Evolutionary conservation across 371 early-diverging fungal genomes (phyloP).

Genomic region (Apophysomyces variabilis): DNA sequence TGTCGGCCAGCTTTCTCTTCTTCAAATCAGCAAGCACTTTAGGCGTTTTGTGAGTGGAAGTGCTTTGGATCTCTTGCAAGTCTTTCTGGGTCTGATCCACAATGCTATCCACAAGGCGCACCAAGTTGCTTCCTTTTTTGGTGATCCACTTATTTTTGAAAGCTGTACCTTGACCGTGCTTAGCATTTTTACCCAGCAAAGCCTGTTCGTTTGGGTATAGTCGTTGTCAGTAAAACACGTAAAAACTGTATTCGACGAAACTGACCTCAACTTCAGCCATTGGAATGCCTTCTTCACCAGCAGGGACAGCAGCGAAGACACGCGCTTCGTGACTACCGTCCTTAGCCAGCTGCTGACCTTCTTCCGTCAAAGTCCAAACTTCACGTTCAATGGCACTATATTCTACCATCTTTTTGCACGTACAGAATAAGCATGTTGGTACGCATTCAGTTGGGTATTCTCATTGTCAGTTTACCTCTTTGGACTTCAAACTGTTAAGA

Average conservation of each 20-base stretch:
- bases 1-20: slow-evolving; percentile 86
- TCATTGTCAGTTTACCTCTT: slow-evolving; percentile 69
- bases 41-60: slow-evolving; percentile 66
- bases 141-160: slow-evolving; percentile 97
- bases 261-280: slow-evolving; percentile 80
- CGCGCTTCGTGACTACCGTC: slow-evolving; percentile 94
- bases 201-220: slow-evolving; percentile 20
- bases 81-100: slow-evolving; percentile 86
- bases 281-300: slow-evolving; percentile 79
- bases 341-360: slow-evolving; percentile 85
- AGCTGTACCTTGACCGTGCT: slow-evolving; percentile 94
- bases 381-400: slow-evolving; percentile 85
- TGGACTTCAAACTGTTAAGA: slow-evolving; percentile 83
- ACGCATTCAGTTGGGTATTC: not conserved
- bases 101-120: slow-evolving; percentile 77
- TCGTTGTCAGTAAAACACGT: not conserved
- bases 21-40: slow-evolving; percentile 83
- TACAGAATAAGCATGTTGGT: slow-evolving; percentile 12
- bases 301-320: slow-evolving; percentile 90
- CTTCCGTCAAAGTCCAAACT: slow-evolving; percentile 81
- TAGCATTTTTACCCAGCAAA: slow-evolving; percentile 77
- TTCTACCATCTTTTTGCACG: slow-evolving; percentile 72
- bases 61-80: slow-evolving; percentile 67
- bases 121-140: slow-evolving; percentile 75
- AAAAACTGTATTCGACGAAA: slow-evolving; percentile 1